These are phyloP conservation scores for Hippophae gyantsensis DNA, from an alignment of 306 rosid genomes.

Conservation along the genomic window DNA sequence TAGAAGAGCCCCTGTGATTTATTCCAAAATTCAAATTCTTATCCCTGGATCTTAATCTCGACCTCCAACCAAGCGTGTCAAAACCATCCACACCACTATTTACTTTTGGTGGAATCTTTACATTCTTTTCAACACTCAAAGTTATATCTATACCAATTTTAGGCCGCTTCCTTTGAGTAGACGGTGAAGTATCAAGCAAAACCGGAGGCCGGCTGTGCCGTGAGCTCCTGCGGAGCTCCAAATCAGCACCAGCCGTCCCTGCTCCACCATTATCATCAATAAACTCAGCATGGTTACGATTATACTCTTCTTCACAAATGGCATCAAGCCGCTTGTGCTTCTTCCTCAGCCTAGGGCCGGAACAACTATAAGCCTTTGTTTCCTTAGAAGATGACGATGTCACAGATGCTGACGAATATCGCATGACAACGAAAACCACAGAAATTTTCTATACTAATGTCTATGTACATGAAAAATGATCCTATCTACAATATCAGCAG, in stretches of 20 bases:
- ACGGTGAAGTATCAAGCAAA: slow-evolving; percentile 70
- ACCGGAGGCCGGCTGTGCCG: slow-evolving; percentile 72
- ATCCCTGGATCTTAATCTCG: slow-evolving; percentile 58
- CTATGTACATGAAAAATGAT: slow-evolving; percentile 8
- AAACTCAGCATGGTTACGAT: slow-evolving; percentile 48
- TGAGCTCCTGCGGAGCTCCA: slow-evolving; percentile 64
- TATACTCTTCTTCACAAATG: slow-evolving; percentile 71
- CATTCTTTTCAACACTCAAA: slow-evolving; percentile 24
- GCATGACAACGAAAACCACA: slow-evolving; percentile 45
- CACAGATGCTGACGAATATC: slow-evolving; percentile 35
- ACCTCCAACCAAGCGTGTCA: slow-evolving; percentile 38
- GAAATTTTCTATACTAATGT: too few relatives aligned
- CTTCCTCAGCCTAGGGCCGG: slow-evolving; percentile 58
- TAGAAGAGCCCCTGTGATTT: slow-evolving; percentile 20
- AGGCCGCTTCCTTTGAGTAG: slow-evolving; percentile 53
- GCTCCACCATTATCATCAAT: slow-evolving; percentile 30
- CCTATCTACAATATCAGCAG: slow-evolving; percentile 2
- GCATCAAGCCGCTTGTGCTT: slow-evolving; percentile 93
- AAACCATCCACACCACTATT: slow-evolving; percentile 13
- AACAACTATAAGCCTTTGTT: slow-evolving; percentile 26
- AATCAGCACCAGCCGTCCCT: slow-evolving; percentile 21
- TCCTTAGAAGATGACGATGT: slow-evolving; percentile 37
- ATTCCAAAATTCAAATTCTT: slow-evolving; percentile 26
- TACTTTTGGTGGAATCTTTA: slow-evolving; percentile 13
- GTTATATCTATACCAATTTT: slow-evolving; percentile 28